Evolutionary conservation across 2,329 filamentous ascomycete species (phyloP), one percentile per base, ranked within the genome.

Genomic region (Hypoxylon sp.): DNA sequence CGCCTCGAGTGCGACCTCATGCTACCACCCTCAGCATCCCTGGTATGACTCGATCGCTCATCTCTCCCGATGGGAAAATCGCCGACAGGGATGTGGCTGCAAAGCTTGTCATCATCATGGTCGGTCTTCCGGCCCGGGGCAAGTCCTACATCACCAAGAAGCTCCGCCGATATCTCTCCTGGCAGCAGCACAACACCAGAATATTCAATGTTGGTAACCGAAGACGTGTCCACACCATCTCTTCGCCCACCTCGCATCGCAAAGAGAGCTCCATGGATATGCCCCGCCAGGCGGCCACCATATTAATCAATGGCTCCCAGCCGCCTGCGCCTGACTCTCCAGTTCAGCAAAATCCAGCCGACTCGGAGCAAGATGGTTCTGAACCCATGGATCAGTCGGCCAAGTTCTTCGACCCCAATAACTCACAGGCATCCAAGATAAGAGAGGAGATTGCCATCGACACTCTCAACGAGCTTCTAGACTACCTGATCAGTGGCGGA

Each of bases 111-210:
- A 96, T 99, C 69, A 88, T 99, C 73, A 99, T 99, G 95, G 95
- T 99, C 59, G 95, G 95, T 63, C 79, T 99, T 68, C 95, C 95
- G 2, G 95, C 95, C 8, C 84, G 95, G 69, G 95, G 95, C 72
- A 99, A 99, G 79, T 97, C 93, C 52, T 99, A 99, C 77, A 96
- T 99, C 70, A 98, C 95, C 60, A 98, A 98, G 81, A 99, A 99
- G 79, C 85, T 99, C 62, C 90, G 95, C 57, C 86, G 95, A 60
- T 99, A 98, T 73, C 79, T 99, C 47, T 94, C 96, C 46, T 99
- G 95, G 95, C 87, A 97, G 70, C 95, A 99, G 72, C 94, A 99
- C 76, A 91, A 97, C 70, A 95, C 93, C 10, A 85, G 84, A 66
- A 97, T 99, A 67, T 99, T 99, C 85, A 99, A 99, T 70, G 95